A percentile compares a stretch with the other conserved stretches of the same genome.
These are phyloP conservation scores for Acrasis kona DNA, from an alignment of 78 protist species.

Conservation along the genomic window DNA sequence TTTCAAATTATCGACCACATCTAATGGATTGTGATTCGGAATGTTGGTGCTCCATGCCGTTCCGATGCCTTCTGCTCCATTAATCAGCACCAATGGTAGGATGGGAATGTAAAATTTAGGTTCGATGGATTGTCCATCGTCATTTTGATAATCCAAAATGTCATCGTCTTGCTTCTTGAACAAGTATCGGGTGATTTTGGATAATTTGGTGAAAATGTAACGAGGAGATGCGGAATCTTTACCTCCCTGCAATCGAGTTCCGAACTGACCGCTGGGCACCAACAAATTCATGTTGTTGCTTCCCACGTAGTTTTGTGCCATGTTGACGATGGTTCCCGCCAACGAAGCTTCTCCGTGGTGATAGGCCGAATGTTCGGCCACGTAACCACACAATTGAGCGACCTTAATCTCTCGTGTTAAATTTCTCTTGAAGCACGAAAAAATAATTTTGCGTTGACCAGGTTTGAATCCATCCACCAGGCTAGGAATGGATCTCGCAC, in stretches of 20 bases:
- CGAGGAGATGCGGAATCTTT: slow-evolving; percentile 90
- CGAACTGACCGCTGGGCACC: slow-evolving; percentile 90
- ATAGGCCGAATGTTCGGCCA: slow-evolving; percentile 86
- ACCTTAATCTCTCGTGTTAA: slow-evolving; percentile 89
- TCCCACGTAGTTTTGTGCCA: slow-evolving; percentile 95
- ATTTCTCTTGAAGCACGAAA: slow-evolving; percentile 91
- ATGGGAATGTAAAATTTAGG: slow-evolving; percentile 89
- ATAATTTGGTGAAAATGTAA: slow-evolving; percentile 88
- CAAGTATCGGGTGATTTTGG: slow-evolving; percentile 61
- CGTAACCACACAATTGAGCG: slow-evolving; percentile 96
- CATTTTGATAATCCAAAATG: slow-evolving; percentile 71
- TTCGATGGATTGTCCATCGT: slow-evolving; percentile 93
- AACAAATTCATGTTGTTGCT: slow-evolving; percentile 92
- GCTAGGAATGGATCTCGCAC: slow-evolving; percentile 91
- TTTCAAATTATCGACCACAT: slow-evolving; percentile 55
- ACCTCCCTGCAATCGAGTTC: slow-evolving; percentile 91
- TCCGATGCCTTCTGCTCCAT: slow-evolving; percentile 96
- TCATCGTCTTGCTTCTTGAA: slow-evolving; percentile 82
- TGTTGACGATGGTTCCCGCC: slow-evolving; percentile 66
- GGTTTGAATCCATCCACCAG: slow-evolving; percentile 96
- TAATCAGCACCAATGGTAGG: slow-evolving; percentile 93
- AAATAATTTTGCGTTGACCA: slow-evolving; percentile 93
- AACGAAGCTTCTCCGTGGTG: slow-evolving; percentile 97
- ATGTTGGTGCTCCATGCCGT: slow-evolving; percentile 80
- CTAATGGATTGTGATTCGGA: slow-evolving; percentile 85